Conservation (phyloP, 148 eudicot species). For the Selenicereus undatus region DNA sequence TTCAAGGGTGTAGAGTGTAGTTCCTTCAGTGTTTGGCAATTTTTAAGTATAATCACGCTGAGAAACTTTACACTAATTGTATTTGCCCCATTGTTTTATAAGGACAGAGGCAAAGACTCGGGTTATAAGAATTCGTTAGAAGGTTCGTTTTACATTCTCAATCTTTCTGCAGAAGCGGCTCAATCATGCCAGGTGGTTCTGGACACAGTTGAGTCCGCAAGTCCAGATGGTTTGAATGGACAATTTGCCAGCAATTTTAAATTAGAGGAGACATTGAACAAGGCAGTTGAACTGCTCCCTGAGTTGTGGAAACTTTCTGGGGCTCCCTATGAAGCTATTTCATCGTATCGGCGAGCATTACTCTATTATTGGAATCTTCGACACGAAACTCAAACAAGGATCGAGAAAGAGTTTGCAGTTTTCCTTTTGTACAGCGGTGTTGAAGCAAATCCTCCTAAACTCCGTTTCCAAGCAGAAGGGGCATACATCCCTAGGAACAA, state of each 20-base stretch:
- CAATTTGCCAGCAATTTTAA: constrained; percentile 49
- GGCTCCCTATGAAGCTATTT: constrained; percentile 47
- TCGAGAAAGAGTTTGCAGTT: constrained; percentile 60
- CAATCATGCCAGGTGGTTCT: constrained; percentile 66
- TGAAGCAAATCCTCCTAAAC: constrained; percentile 63
- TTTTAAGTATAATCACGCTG: too few relatives aligned
- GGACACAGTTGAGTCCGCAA: constrained; percentile 68
- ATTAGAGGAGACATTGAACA: constrained; percentile 59
- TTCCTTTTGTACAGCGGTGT: constrained; percentile 72
- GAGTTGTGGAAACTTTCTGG: constrained; percentile 62
- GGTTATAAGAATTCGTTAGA: neutral
- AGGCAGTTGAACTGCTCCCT: constrained; percentile 72
- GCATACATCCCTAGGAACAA: constrained; percentile 73
- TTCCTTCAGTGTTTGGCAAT: too few relatives aligned
- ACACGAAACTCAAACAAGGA: constrained; percentile 42
- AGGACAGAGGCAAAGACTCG: too few relatives aligned
- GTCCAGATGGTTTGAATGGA: constrained; percentile 66
- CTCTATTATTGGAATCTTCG: constrained; percentile 71
- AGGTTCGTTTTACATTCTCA: constrained; percentile 17
- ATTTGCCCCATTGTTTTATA: too few relatives aligned
- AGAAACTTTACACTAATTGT: too few relatives aligned
- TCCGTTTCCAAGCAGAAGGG: constrained; percentile 63
- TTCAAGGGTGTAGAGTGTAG: too few relatives aligned
- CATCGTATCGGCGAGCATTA: constrained; percentile 66
- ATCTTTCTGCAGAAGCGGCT: constrained; percentile 78